These are phyloP conservation scores for Bacidia gigantensis DNA, from an alignment of 495 filamentous ascomycete genomes.

Conservation along the genomic window DNA sequence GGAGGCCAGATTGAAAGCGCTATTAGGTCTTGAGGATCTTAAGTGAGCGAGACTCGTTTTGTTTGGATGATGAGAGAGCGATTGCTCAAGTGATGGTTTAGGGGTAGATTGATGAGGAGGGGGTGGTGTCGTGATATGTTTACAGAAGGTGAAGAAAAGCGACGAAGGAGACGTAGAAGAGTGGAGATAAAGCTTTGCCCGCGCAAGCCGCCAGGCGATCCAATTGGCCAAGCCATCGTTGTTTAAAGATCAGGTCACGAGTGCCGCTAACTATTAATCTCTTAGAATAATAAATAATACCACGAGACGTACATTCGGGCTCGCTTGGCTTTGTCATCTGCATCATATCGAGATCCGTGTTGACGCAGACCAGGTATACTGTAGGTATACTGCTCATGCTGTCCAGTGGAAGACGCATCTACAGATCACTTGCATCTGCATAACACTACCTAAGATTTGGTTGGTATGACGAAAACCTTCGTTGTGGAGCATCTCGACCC, in stretches of 20 bases:
- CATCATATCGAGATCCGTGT: not conserved
- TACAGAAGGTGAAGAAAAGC: not conserved
- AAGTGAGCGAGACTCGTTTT: too few relatives aligned
- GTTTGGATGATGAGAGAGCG: too few relatives aligned
- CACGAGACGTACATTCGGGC: too few relatives aligned
- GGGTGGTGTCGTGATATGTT: not conserved
- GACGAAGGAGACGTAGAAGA: not conserved
- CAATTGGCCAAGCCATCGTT: not conserved
- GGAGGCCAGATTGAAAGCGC: too few relatives aligned
- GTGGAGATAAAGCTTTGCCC: constrained; percentile 2
- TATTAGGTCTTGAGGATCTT: too few relatives aligned
- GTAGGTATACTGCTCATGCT: too few relatives aligned
- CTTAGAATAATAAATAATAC: too few relatives aligned
- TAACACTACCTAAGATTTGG: not conserved
- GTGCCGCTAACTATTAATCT: too few relatives aligned
- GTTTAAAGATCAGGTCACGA: not conserved
- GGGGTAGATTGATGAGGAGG: not conserved
- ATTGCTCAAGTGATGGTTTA: too few relatives aligned
- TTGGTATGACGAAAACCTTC: constrained; percentile 46
- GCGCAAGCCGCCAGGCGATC: not conserved
- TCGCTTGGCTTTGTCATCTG: not conserved
- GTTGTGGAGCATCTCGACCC: constrained; percentile 89
- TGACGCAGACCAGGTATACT: too few relatives aligned
- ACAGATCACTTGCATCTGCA: too few relatives aligned
- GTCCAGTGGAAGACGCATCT: too few relatives aligned